Evolutionary conservation across 2,329 filamentous ascomycete genomes (phyloP), one percentile per base, ranked within the genome.

Genomic region (Chaetomiaceae sp.): DNA sequence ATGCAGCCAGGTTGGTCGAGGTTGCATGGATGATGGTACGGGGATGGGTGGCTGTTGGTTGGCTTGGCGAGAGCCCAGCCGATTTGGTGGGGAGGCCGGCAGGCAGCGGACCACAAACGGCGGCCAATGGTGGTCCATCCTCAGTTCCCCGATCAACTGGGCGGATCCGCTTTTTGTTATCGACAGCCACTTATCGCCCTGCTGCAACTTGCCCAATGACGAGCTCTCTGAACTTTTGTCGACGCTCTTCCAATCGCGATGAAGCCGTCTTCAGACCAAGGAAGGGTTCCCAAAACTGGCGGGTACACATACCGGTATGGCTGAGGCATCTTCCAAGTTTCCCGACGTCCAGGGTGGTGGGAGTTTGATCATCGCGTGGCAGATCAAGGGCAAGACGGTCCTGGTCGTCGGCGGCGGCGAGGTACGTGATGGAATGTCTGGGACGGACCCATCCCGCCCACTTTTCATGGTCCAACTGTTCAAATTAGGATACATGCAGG

Each of bases 331-430:
- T 17, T n/a, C 48, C 43, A 57, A 78, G 44, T 96, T 87, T 65
- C 89, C 91, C 51, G 76, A 86, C 57, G 81, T 97, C 23, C 85
- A 96, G 70, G 88, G 89, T 50, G 92, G 92, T 45, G 93, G 91
- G 53, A 97, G 92, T 55, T 73, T 99, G 58, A 93, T 99, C 57
- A 75, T 99, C 46, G 93, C 93, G 65, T 99, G 92, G 91, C 93
- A 97, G 73, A 85, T 96, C 63, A 86, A 83, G 65, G 85, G 85
- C 68, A 96, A 95, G 70, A 82, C 83, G 58, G 86, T 97, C 14
- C 73, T 99, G n/a, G 87, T 99, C 4, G 82, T 99, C 7, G 93
- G 93, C 58, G 93, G 93, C 62, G 93, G 93, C 68, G 92, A 97
- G 78, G 92, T 95, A 73, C 60, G 80, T 68, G 20, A n/a, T n/a